Conservation (phyloP, 2,329 filamentous ascomycete species). For the Trichoderma breve region DNA sequence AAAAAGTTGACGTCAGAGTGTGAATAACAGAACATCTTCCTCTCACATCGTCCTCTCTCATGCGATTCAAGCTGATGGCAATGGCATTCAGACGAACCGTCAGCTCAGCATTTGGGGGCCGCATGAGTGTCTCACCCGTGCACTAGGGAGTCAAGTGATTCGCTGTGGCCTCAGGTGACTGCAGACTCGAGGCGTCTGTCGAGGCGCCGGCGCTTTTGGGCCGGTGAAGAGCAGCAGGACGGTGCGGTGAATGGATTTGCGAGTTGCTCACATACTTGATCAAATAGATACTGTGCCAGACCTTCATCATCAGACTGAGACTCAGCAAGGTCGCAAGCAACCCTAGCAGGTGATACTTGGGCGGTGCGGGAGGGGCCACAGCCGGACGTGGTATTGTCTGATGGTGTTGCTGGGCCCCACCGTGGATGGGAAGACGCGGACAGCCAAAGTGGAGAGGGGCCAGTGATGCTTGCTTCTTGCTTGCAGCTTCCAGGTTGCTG, state of each 20-base stretch:
- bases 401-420: not conserved
- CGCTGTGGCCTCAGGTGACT: conserved; percentile 8
- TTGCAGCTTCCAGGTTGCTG: not conserved
- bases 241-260: not conserved
- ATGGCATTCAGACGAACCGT: not conserved
- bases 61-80: not conserved
- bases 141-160: conserved; percentile 19
- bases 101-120: not conserved
- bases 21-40: not conserved
- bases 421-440: not conserved
- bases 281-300: not conserved
- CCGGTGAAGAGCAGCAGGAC: not conserved
- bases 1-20: not conserved
- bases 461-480: not conserved
- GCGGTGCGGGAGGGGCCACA: not conserved
- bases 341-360: conserved; percentile 4
- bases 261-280: not conserved
- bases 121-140: conserved; percentile 12
- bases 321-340: not conserved
- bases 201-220: not conserved
- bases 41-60: not conserved
- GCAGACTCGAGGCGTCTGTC: not conserved
- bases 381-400: not conserved
- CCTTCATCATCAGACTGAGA: not conserved
- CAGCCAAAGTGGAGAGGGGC: not conserved